Evolutionary conservation across 106 monocot genomes (phyloP).

Genomic region (Allium sativum): DNA sequence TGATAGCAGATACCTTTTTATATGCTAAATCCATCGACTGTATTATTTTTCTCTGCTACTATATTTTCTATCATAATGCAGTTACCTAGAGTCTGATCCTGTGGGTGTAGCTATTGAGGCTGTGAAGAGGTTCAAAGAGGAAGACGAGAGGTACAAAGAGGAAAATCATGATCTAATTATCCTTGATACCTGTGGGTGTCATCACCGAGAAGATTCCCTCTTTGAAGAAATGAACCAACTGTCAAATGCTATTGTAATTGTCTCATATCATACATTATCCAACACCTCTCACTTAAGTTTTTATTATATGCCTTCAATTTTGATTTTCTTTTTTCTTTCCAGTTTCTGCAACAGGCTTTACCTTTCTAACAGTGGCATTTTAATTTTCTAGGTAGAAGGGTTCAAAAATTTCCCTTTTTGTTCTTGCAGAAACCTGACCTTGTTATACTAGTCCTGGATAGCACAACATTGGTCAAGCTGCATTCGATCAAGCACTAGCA

Average conservation of each 20-base stretch:
- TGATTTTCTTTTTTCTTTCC: no score
- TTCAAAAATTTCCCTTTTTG: no score
- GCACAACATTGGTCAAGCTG: conserved; percentile 98
- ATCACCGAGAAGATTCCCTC: conserved; percentile 94
- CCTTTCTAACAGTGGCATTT: no score
- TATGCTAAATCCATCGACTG: no score
- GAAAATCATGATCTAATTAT: conserved; percentile 97
- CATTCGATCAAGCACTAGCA: conserved; percentile 95
- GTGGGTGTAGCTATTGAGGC: conserved; percentile 96
- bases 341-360: no score
- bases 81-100: conserved; percentile 98
- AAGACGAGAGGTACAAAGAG: conserved; percentile 92
- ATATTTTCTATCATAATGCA: no score
- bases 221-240: conserved; percentile 99
- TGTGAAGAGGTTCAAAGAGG: no score
- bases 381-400: no score
- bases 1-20: no score
- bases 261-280: neutral
- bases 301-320: neutral
- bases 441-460: conserved; percentile 98
- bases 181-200: conserved; percentile 92
- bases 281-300: neutral
- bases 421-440: conserved; percentile 85
- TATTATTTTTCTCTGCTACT: no score
- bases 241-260: conserved; percentile 74